A percentile compares a stretch with the other conserved stretches of the same genome.
Conservation (phyloP, 108 stramenopile genomes). For the Discostella pseudostelligera region DNA sequence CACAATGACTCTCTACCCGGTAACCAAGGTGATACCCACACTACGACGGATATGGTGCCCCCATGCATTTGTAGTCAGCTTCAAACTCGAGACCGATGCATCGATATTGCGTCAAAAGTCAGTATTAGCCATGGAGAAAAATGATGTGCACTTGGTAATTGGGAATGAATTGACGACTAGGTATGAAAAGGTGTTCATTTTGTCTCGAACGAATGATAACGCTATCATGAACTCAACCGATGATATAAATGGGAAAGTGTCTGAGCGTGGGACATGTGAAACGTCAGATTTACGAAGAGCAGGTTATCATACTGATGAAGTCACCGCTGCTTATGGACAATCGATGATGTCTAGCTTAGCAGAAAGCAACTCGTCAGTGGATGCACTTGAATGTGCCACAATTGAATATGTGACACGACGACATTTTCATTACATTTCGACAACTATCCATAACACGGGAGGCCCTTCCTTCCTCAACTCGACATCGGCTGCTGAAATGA, state of each 20-base stretch:
- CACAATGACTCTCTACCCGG: constrained; percentile 69
- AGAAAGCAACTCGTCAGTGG: constrained; percentile 11
- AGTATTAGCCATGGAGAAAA: constrained; percentile 76
- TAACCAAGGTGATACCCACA: constrained; percentile 90
- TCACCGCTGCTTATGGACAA: constrained; percentile 23
- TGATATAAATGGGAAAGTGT: constrained; percentile 1
- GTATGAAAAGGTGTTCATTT: constrained; percentile 77
- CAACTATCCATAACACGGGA: background rate
- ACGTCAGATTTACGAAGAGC: constrained; percentile 43
- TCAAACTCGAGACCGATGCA: constrained; percentile 98
- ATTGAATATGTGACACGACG: constrained; percentile 64
- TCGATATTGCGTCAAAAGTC: constrained; percentile 86
- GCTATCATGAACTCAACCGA: constrained; percentile 9
- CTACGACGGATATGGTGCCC: constrained; percentile 87
- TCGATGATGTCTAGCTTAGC: constrained; percentile 15
- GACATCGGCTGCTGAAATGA: constrained; percentile 27
- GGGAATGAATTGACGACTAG: constrained; percentile 91
- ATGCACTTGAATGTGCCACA: constrained; percentile 61
- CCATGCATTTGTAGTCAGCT: constrained; percentile 90
- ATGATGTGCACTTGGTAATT: constrained; percentile 94
- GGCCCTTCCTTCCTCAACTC: background rate
- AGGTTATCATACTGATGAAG: constrained; percentile 23
- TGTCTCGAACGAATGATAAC: constrained; percentile 40
- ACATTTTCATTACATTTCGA: constrained; percentile 83
- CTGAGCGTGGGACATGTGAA: constrained; percentile 1